phyloP scores from a whole-genome alignment of 495 filamentous ascomycete species.

The Neurospora sp. region DNA sequence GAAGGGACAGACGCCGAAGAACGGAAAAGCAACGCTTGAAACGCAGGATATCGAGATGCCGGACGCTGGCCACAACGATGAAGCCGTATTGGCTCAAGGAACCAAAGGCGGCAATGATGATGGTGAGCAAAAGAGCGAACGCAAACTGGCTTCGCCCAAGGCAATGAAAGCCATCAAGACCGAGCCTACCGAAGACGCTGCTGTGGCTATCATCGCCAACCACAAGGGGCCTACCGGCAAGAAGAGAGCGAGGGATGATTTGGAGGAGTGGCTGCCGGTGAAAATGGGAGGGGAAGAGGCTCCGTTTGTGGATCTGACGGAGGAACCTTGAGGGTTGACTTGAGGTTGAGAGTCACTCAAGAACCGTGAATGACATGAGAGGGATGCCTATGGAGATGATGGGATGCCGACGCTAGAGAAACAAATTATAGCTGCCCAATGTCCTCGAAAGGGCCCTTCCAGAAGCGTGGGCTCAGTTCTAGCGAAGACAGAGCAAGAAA shows the following conservation, averaged over 20 bases:
- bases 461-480: neutral
- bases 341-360: neutral
- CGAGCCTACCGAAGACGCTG: neutral
- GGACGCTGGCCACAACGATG: neutral
- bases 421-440: neutral
- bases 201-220: neutral
- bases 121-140: neutral
- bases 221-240: neutral
- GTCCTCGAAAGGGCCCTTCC: neutral
- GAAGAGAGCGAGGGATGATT: neutral
- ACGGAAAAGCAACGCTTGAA: too few relatives aligned
- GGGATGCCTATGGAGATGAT: neutral
- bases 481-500: neutral
- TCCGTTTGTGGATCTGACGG: neutral
- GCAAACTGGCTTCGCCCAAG: neutral
- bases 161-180: neutral
- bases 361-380: neutral
- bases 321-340: neutral
- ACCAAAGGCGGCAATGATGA: neutral
- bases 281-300: neutral
- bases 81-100: neutral
- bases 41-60: neutral
- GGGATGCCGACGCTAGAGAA: neutral
- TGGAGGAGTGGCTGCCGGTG: neutral
- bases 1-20: neutral